phyloP scores from a whole-genome alignment of 768 basidiomycete genomes.

The Termitomyces sp. region DNA sequence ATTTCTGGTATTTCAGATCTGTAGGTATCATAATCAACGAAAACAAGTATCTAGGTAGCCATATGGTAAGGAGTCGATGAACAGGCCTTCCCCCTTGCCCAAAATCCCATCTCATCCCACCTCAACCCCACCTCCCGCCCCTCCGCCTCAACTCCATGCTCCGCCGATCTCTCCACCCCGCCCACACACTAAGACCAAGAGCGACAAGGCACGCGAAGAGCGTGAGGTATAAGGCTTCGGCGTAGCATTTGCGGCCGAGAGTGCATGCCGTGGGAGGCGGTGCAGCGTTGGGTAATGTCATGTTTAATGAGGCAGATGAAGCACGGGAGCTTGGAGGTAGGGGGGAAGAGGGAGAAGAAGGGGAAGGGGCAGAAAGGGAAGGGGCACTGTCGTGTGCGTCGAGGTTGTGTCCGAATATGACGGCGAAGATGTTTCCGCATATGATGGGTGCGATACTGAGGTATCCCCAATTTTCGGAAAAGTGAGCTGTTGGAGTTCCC shows the following conservation, averaged over 20 bases:
- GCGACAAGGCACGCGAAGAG: conserved; percentile 40
- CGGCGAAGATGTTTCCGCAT: conserved; percentile 79
- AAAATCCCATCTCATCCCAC: no score
- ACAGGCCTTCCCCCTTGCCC: no score
- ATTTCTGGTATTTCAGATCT: no score
- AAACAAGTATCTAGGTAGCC: no score
- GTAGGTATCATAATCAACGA: no score
- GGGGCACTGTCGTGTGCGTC: conserved; percentile 51
- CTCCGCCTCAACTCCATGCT: conserved; percentile 16
- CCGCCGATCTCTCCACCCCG: conserved; percentile 41
- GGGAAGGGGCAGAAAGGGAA: neutral
- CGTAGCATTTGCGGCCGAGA: conserved; percentile 55
- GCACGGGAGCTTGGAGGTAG: neutral
- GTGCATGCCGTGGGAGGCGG: conserved; percentile 30
- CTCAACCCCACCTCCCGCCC: neutral
- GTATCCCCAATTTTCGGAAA: conserved; percentile 86
- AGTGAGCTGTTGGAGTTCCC: conserved; percentile 41
- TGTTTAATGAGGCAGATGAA: no score
- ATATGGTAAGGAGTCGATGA: no score
- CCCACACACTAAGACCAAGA: conserved; percentile 44
- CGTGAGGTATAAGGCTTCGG: conserved; percentile 49
- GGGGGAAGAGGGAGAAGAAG: neutral
- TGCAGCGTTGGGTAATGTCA: conserved; percentile 16
- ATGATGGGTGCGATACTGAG: conserved; percentile 68
- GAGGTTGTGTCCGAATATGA: conserved; percentile 76